Evolutionary conservation across 148 eudicot species (phyloP).

Genomic region (Linanthus parryae): DNA sequence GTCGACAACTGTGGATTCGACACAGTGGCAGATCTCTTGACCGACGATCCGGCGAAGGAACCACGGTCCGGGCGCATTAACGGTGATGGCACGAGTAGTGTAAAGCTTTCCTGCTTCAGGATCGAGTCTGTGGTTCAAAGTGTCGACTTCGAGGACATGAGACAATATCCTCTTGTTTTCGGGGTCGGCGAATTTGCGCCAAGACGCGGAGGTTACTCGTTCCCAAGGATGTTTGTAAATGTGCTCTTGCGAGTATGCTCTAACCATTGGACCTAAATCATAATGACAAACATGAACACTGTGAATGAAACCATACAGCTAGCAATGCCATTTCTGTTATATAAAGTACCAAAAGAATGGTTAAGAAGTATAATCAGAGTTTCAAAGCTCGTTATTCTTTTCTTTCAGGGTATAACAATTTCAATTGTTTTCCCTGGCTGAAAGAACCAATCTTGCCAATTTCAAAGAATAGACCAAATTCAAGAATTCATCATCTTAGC

Average conservation of each 20-base stretch:
- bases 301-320: no score
- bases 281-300: no score
- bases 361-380: no score
- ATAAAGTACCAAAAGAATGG: no score
- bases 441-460: no score
- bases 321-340: no score
- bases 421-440: no score
- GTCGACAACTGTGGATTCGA: slow-evolving; percentile 85
- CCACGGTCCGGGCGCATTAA: slow-evolving; percentile 96
- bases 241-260: slow-evolving; percentile 84
- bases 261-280: no score
- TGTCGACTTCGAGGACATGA: slow-evolving; percentile 88
- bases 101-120: slow-evolving; percentile 63
- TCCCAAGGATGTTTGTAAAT: slow-evolving; percentile 96
- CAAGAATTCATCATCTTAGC: no score
- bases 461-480: no score
- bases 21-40: slow-evolving; percentile 93
- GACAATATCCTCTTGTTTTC: slow-evolving; percentile 79
- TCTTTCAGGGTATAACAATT: no score
- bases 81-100: slow-evolving; percentile 80
- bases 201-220: slow-evolving; percentile 90
- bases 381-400: no score
- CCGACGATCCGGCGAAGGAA: slow-evolving; percentile 68
- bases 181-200: slow-evolving; percentile 94
- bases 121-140: slow-evolving; percentile 70